A percentile compares a stretch with the other conserved stretches of the same genome.
These are phyloP conservation scores for Eimeria necatrix DNA, from an alignment of 169 alveolate genomes.

Conservation along the genomic window DNA sequence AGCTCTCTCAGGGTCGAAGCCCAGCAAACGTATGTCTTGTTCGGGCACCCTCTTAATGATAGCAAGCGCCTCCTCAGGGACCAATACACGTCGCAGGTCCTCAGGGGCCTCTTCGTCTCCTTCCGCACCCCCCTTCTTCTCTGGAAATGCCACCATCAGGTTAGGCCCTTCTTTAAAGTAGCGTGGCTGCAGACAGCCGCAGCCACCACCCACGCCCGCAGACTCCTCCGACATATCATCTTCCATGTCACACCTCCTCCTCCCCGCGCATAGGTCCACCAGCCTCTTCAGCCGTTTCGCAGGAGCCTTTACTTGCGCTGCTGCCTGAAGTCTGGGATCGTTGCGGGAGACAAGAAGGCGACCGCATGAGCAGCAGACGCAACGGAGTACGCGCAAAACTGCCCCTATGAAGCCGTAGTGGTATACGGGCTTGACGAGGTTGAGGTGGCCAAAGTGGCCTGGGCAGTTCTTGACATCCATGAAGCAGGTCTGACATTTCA, in stretches of 20 bases:
- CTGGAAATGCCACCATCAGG: conserved; percentile 90
- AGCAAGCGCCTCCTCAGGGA: conserved; percentile 94
- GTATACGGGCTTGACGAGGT: conserved; percentile 97
- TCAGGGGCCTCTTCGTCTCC: conserved; percentile 76
- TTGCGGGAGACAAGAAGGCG: conserved; percentile 92
- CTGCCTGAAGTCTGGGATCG: conserved; percentile 89
- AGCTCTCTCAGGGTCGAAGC: conserved; percentile 96
- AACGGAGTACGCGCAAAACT: conserved; percentile 95
- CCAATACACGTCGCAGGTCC: conserved; percentile 75
- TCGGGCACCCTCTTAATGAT: conserved; percentile 93
- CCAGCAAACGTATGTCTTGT: conserved; percentile 94
- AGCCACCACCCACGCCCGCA: conserved; percentile 84
- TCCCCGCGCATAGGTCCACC: conserved; percentile 68
- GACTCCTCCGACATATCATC: conserved; percentile 47
- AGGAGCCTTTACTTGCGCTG: conserved; percentile 89
- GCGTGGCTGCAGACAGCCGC: conserved; percentile 95
- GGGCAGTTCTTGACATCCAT: conserved; percentile 98
- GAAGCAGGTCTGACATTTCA: conserved; percentile 96
- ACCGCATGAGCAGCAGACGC: conserved; percentile 98
- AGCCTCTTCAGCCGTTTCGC: conserved; percentile 84
- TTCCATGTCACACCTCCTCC: conserved; percentile 43
- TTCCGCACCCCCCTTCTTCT: conserved; percentile 86
- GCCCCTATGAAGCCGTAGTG: conserved; percentile 93
- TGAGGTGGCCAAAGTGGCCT: conserved; percentile 99
- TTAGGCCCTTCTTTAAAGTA: conserved; percentile 94